Base-by-base conservation (phyloP, 2,329 filamentous ascomycete genomes). In the Epichloe uncinata region DNA sequence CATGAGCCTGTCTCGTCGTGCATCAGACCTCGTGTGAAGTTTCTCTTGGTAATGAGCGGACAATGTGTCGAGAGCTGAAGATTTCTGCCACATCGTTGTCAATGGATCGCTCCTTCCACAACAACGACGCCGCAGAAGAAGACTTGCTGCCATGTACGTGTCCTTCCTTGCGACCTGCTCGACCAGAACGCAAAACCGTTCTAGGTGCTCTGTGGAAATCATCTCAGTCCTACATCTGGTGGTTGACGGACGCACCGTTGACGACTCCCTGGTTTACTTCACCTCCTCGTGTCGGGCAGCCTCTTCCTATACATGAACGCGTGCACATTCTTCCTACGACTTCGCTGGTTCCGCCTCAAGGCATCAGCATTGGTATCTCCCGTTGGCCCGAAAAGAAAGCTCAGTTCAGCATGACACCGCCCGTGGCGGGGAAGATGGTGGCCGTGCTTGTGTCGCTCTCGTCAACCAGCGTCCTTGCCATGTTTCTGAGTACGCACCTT, bases 401-500 rank as follows among this genome's bases (percentile, higher is more conserved):
- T 11, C 36, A 20, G 12, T 42, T 18, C 22, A 12, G 11, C 45
- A 51, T 44, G 41, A 33, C 18, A 34, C 35, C 36, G 26, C 50
- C 50, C 15, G 12, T 42, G 0, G 44, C 47, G n/a, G 54, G n/a
- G 8, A 37, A 35, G 18, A 33, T 50, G 7, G 22, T 47, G 6
- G 49, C 45, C 47, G 45, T 52, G 22, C 33, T 50, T 5, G 42
- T 55, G 18, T 61, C 63, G 5, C 57, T 71, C 4, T 53, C 60
- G 5, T 63, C 66, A 9, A 57, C 60, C 34, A 65, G 63, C 5
- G 60, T 65, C 16, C 54, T 71, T 18, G 63, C 66, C 6, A 52
- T 58, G 41, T 70, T 69, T 47, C 52, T 70, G 38, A 64, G 66
- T 70, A 51, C 43, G 67, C 56, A 15, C 26, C 26, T 12, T 16